Percentiles rank a stretch among this genome's conserved stretches.
Evolutionary conservation across 2,329 filamentous ascomycete species (phyloP).

Genomic region (Moelleriella libera): DNA sequence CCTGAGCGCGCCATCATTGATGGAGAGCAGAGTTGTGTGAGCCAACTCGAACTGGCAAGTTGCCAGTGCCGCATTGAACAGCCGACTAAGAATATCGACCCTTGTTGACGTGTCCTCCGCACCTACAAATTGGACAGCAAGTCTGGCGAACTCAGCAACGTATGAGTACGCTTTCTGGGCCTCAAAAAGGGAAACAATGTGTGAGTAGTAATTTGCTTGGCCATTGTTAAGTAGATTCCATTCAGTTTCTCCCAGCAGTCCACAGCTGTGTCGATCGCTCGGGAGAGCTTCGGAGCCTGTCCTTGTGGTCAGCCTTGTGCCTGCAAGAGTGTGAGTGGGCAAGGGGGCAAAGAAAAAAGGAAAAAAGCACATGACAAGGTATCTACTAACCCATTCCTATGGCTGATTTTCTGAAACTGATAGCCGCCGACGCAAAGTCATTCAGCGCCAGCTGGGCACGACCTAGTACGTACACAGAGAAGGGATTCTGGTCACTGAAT

Average conservation of each 20-base stretch:
- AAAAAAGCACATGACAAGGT: neutral
- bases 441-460: slow-evolving; percentile 61
- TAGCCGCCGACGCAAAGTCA: slow-evolving; percentile 58
- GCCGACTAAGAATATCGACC: slow-evolving; percentile 63
- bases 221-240: slow-evolving; percentile 57
- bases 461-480: slow-evolving; percentile 71
- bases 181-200: slow-evolving; percentile 74
- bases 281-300: slow-evolving; percentile 31
- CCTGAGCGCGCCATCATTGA: slow-evolving; percentile 59
- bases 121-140: slow-evolving; percentile 52
- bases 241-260: slow-evolving; percentile 64
- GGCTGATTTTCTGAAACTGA: slow-evolving; percentile 70
- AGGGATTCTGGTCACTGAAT: slow-evolving; percentile 43
- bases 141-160: slow-evolving; percentile 69
- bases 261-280: slow-evolving; percentile 40
- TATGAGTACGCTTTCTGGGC: slow-evolving; percentile 61
- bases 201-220: slow-evolving; percentile 71
- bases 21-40: slow-evolving; percentile 62
- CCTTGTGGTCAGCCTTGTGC: neutral
- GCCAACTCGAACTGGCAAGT: slow-evolving; percentile 72
- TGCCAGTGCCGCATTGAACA: slow-evolving; percentile 71
- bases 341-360: no score
- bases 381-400: slow-evolving; percentile 59
- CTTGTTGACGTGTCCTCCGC: slow-evolving; percentile 27
- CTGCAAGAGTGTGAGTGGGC: no score